Evolutionary conservation across 805 yeast species (phyloP), one percentile per base, ranked within the genome.

Genomic region (Starmerella gropengiesseri): DNA sequence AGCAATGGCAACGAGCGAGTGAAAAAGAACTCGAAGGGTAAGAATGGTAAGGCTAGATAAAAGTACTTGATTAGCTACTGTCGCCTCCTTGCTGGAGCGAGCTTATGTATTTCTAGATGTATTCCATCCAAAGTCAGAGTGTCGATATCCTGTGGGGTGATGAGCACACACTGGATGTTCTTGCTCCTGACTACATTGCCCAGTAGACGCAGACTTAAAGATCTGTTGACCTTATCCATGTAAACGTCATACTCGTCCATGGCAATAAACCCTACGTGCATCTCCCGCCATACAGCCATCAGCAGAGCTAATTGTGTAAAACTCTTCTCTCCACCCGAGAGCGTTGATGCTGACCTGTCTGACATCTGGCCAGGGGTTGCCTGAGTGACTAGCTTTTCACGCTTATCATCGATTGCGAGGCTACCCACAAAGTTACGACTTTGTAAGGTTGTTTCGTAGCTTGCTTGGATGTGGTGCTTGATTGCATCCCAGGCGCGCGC

Each of bases 251-350:
- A 91, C 61, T 91, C 99, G 62, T 91, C 99, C 46, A 91, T 65
- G 0, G 96, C 96, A 46, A 93, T 74, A 16, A 91, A 73, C 44
- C 82, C 74, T 0, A 94, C 79, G 47, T 80, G 76, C 95, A 91
- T 87, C 21, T 84, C 79, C 50, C 77, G 76, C 99, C 99, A 91
- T 22, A 94, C 81, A 0, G 96, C 80, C 46, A 89, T 66, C 35
- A 91, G 62, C 45, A 91, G 69, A 0, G 96, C 82, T 49, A 89
- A 78, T 59, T 93, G 98, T 0, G 95, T 77, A 60, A 81, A 89
- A 0, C 96, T 85, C 58, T 87, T 87, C 59, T 91, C 98, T 35
- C 99, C 99, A 28, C 99, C 99, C 1, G 95, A 85, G 20, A 89
- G 69, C 0, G 95, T 80, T 50, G 78, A 82, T 3, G 84, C 84